A percentile compares a stretch with the other conserved stretches of the same genome.
Evolutionary conservation across 169 alveolate species (phyloP).

Genomic region (Cryptosporidium baileyi): DNA sequence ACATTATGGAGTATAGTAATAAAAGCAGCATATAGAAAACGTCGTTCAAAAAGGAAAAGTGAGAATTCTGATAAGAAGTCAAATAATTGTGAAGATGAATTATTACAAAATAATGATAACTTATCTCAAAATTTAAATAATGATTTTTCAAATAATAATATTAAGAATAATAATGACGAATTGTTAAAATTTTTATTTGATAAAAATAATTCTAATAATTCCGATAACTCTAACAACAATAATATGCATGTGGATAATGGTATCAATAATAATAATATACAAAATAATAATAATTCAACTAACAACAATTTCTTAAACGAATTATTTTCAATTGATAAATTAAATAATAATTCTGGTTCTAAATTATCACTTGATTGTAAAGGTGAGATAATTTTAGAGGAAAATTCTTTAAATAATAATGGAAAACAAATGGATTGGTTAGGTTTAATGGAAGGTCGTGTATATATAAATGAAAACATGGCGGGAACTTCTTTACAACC

Average conservation of each 20-base stretch:
- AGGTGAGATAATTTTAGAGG: conserved; percentile 50
- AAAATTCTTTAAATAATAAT: neutral
- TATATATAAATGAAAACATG: conserved; percentile 67
- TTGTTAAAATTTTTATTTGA: conserved; percentile 34
- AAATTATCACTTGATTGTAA: conserved; percentile 48
- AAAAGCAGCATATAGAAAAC: conserved; percentile 58
- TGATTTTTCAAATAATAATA: neutral
- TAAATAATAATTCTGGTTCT: neutral
- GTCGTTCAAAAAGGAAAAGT: conserved; percentile 18
- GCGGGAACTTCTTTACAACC: conserved; percentile 66
- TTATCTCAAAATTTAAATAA: neutral
- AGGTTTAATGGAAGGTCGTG: conserved; percentile 63
- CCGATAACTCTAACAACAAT: neutral
- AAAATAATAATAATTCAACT: neutral
- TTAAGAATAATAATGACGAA: neutral
- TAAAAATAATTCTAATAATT: neutral
- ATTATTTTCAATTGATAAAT: conserved; percentile 40
- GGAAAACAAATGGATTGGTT: conserved; percentile 55
- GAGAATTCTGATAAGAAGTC: neutral
- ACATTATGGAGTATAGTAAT: conserved; percentile 68
- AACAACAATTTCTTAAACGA: conserved; percentile 18
- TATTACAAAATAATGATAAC: neutral
- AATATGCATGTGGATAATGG: neutral
- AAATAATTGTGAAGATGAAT: neutral
- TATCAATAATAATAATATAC: too few relatives aligned